phyloP scores from a whole-genome alignment of 2,329 filamentous ascomycete genomes.

The Aspergillus aculeatus region DNA sequence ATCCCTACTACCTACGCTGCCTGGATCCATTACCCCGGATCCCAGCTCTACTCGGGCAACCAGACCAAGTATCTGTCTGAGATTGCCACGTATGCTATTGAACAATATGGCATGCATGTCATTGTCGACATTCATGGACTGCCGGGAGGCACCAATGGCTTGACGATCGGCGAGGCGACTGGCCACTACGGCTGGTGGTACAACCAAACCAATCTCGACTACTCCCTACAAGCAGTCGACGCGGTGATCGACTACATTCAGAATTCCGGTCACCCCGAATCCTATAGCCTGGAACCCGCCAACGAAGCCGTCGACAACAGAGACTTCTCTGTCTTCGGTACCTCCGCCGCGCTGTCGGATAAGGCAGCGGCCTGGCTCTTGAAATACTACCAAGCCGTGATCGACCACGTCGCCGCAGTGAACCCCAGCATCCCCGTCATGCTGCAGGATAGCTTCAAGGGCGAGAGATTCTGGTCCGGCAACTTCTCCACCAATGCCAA shows the following conservation, averaged over 20 bases:
- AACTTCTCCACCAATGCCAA: slow-evolving; percentile 18
- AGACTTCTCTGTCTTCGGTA: slow-evolving; percentile 24
- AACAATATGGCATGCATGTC: slow-evolving; percentile 23
- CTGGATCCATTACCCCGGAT: slow-evolving; percentile 22
- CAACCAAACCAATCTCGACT: slow-evolving; percentile 20
- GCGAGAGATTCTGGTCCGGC: slow-evolving; percentile 20
- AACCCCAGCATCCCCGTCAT: slow-evolving; percentile 24
- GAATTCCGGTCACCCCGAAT: slow-evolving; percentile 16
- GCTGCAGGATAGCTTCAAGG: slow-evolving; percentile 28
- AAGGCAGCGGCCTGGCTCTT: slow-evolving; percentile 23
- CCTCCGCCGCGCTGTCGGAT: slow-evolving; percentile 22
- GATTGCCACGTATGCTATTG: slow-evolving; percentile 24
- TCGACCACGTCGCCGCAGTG: slow-evolving; percentile 17
- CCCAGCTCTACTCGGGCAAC: slow-evolving; percentile 22
- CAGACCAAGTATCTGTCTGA: slow-evolving; percentile 19
- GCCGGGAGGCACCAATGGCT: slow-evolving; percentile 23
- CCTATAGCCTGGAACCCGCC: slow-evolving; percentile 23
- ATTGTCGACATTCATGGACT: slow-evolving; percentile 25
- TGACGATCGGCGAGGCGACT: slow-evolving; percentile 23
- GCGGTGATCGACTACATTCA: slow-evolving; percentile 19
- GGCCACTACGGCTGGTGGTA: slow-evolving; percentile 24
- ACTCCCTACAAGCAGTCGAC: slow-evolving; percentile 22
- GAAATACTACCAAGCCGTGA: slow-evolving; percentile 23
- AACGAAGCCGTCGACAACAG: slow-evolving; percentile 26
- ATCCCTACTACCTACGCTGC: slow-evolving; percentile 15